Base-by-base conservation (phyloP, 2,329 filamentous ascomycete species). In the Aureobasidium sp. region DNA sequence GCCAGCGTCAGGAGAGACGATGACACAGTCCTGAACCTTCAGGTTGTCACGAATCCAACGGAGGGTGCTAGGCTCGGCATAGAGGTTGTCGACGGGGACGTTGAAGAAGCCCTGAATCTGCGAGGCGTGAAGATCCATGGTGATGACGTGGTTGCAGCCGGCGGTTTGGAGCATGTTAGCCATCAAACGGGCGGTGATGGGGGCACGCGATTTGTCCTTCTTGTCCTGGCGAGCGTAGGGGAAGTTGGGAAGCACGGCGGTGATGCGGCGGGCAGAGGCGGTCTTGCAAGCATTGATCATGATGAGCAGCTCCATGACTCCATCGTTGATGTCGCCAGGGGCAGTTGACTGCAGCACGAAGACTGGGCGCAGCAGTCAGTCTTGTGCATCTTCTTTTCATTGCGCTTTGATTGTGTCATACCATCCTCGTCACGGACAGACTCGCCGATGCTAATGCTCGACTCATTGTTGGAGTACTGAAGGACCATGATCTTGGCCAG, bases 21-120 rank as follows among this genome's bases (percentile, higher is more conserved):
- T 96, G 66, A 97, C 91, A 70, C 89, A 93, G 72, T 95, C 90
- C 70, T 87, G 82, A 36, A 91, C 84, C 64, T 87, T 82, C 57
- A 95, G 80, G 74, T 97, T 92, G 75, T 96, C 89, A 62, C 88
- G 82, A 68, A 97, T 96, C 89, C 92, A 97, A 65, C 90, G 86
- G 67, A 96, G 80, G 57, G 94, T 93, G 66, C 90, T 94, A 1
- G 93, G 93, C 77, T 97, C 92, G 7, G 92, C 93, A 75, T 97
- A 97, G 47, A 97, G 83, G 75, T 97, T 88, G 72, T 88, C 86
- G 32, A 88, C 85, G 5, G 85, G 86, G 17, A 88, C 84, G 65
- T 96, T 96, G 82, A 97, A 97, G 80, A 97, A 97, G 46, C 93
- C 93, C 77, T 95, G 90, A 65, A 95, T 95, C 80, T 97, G 92